Evolutionary conservation across 2,329 filamentous ascomycete genomes (phyloP).

Genomic region (Pestalotiopsis sp.): DNA sequence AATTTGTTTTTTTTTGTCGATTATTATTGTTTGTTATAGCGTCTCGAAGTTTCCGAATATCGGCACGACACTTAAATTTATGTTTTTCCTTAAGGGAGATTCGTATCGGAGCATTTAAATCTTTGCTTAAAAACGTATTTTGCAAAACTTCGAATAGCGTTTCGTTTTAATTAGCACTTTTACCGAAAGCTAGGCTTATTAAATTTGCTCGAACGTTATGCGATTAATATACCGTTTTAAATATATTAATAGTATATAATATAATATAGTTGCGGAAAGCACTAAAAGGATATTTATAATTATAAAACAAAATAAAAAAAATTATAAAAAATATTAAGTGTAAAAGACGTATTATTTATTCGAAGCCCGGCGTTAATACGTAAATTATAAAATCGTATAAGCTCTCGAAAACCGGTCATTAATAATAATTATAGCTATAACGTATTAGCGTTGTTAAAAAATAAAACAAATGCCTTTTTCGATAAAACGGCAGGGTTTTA

Average conservation of each 20-base stretch:
- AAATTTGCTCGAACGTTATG: background rate
- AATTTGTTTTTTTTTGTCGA: background rate
- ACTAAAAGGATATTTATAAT: background rate
- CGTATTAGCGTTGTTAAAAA: background rate
- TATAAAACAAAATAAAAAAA: background rate
- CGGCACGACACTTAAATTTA: background rate
- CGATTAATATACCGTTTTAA: background rate
- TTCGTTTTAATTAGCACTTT: background rate
- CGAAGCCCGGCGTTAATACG: background rate
- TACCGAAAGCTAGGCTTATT: background rate
- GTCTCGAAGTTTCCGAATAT: background rate
- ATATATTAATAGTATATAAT: background rate
- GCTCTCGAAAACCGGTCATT: background rate
- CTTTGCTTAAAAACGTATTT: background rate
- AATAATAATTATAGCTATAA: background rate
- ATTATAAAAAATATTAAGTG: background rate
- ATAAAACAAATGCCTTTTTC: background rate
- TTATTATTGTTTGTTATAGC: background rate
- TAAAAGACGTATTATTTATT: background rate
- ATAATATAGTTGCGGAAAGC: background rate
- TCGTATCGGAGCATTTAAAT: background rate
- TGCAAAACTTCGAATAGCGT: background rate
- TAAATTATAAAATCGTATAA: background rate
- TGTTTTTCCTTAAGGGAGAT: background rate
- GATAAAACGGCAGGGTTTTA: background rate